Conservation (phyloP, 2,329 filamentous ascomycete species). For the Penicillium fuscoglaucum region DNA sequence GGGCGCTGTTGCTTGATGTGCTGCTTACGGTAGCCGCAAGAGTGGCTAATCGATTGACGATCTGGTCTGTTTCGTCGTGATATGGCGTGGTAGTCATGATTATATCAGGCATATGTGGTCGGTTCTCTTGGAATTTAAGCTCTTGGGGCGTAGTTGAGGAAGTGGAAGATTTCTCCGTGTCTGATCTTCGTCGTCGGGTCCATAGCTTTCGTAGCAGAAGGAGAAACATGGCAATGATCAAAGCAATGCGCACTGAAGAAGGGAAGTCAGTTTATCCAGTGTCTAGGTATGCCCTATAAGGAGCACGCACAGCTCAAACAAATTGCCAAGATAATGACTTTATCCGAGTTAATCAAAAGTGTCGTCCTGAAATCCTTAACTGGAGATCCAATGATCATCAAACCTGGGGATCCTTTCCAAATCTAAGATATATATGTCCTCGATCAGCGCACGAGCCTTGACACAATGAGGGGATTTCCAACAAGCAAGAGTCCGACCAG, state of each 20-base stretch:
- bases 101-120: not conserved
- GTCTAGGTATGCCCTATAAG: too few relatives aligned
- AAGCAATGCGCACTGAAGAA: not conserved
- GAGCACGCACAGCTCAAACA: not conserved
- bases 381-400: not conserved
- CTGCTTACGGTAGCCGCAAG: slow-evolving; percentile 15
- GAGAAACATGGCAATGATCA: not conserved
- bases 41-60: slow-evolving; percentile 15
- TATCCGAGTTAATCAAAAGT: too few relatives aligned
- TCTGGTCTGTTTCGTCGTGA: slow-evolving; percentile 12
- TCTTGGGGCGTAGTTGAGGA: not conserved
- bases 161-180: not conserved
- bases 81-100: not conserved
- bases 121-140: not conserved
- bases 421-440: not conserved
- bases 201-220: slow-evolving; percentile 7
- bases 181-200: slow-evolving; percentile 1
- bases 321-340: not conserved
- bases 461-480: not conserved
- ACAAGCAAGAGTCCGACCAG: slow-evolving; percentile 5
- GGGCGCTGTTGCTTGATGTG: not conserved
- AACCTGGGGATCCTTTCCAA: not conserved
- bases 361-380: not conserved
- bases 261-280: not conserved
- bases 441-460: not conserved